Evolutionary conservation across 768 basidiomycete species (phyloP).

Genomic region (Gyrodon lividus): DNA sequence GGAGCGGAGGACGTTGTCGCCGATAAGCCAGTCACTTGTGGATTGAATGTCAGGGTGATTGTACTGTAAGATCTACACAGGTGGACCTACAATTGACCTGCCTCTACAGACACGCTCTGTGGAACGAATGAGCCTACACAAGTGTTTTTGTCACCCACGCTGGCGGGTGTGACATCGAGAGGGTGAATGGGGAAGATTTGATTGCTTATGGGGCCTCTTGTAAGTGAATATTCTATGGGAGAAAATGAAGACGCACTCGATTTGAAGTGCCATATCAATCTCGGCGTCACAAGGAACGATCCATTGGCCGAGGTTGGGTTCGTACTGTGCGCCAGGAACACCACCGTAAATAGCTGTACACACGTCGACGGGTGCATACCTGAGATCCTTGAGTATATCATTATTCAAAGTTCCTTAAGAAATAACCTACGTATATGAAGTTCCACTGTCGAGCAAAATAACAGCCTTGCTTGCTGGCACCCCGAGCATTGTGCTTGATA

Average conservation of each 20-base stretch:
- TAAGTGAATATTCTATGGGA: conserved; percentile 12
- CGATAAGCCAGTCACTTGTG: conserved; percentile 75
- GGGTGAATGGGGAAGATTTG: conserved; percentile 78
- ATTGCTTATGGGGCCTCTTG: conserved; percentile 43
- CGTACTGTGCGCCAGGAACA: conserved; percentile 61
- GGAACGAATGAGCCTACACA: conserved; percentile 82
- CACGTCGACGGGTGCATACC: conserved; percentile 67
- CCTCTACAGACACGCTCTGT: conserved; percentile 52
- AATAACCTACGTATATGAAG: conserved; percentile 68
- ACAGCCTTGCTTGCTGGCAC: conserved; percentile 74
- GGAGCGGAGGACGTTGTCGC: conserved; percentile 81
- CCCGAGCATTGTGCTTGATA: conserved; percentile 51
- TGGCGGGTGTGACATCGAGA: conserved; percentile 62
- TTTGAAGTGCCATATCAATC: conserved; percentile 76
- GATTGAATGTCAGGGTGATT: conserved; percentile 7
- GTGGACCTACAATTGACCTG: conserved; percentile 62
- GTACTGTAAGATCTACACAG: background rate
- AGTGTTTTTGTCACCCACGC: conserved; percentile 40
- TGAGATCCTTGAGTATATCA: conserved; percentile 26
- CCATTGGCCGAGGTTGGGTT: conserved; percentile 59
- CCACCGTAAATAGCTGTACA: conserved; percentile 68
- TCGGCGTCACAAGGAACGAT: conserved; percentile 70
- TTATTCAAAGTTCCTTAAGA: background rate
- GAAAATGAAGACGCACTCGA: conserved; percentile 50
- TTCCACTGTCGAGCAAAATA: conserved; percentile 75